These are phyloP conservation scores for Aureobasidium leucospermi DNA, from an alignment of 2,329 filamentous ascomycete genomes.

Conservation along the genomic window DNA sequence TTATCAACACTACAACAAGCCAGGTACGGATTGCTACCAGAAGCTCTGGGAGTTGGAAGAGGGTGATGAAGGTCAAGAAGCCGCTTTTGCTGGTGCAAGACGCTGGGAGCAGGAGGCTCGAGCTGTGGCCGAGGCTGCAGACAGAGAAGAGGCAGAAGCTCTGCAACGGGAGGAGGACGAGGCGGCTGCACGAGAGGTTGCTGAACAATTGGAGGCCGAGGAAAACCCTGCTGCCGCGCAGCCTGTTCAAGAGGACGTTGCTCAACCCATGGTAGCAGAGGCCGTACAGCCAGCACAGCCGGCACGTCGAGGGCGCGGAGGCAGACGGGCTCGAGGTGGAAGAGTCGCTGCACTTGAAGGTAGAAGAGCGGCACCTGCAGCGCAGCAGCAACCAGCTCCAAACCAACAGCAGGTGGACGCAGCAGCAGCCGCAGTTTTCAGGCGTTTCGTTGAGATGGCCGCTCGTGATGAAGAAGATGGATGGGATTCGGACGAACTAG, in stretches of 20 bases:
- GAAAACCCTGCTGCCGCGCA: not conserved
- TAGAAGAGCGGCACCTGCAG: not conserved
- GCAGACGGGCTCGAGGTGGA: not conserved
- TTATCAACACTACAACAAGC: constrained; percentile 79
- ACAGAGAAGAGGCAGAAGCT: constrained; percentile 26
- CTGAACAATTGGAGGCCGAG: constrained; percentile 13
- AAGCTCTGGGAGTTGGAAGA: constrained; percentile 84
- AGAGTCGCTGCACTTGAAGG: not conserved
- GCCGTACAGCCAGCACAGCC: not conserved
- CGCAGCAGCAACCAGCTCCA: constrained; percentile 9
- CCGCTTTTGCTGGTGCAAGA: constrained; percentile 35
- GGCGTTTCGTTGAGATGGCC: constrained; percentile 47
- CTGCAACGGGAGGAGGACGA: constrained; percentile 29
- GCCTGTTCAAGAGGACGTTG: not conserved
- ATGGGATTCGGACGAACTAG: constrained; percentile 53
- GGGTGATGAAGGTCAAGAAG: constrained; percentile 54
- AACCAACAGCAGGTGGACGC: constrained; percentile 17
- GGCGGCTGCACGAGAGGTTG: constrained; percentile 32
- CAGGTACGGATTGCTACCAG: constrained; percentile 64
- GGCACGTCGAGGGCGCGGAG: not conserved
- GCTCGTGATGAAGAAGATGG: constrained; percentile 49
- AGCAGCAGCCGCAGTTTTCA: constrained; percentile 29
- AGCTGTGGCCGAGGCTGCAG: constrained; percentile 27
- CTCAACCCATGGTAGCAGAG: not conserved
- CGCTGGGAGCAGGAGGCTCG: constrained; percentile 37